phyloP scores from a whole-genome alignment of 2,329 filamentous ascomycete genomes.

The Neofusicoccum parvum region DNA sequence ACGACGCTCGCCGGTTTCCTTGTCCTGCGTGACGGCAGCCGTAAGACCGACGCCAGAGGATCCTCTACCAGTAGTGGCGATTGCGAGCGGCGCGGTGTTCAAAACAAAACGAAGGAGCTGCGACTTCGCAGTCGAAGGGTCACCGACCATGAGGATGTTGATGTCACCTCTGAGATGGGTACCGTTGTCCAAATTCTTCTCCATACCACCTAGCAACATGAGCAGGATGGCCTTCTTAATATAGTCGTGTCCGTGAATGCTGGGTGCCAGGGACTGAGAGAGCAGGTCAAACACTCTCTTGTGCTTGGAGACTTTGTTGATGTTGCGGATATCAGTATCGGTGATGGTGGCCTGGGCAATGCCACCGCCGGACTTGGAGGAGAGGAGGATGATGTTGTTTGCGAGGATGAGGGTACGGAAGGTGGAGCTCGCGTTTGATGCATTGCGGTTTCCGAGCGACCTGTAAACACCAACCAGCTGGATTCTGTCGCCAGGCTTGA shows the following conservation, averaged over 20 bases:
- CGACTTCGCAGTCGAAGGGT: constrained; percentile 98
- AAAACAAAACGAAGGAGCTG: constrained; percentile 94
- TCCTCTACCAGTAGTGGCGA: constrained; percentile 93
- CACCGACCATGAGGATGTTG: constrained; percentile 98
- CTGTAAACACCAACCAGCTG: constrained; percentile 96
- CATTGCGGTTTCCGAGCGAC: constrained; percentile 92
- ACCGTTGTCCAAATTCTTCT: constrained; percentile 98
- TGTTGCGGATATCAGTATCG: constrained; percentile 96
- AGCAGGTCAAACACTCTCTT: constrained; percentile 90
- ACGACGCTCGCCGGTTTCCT: constrained; percentile 92
- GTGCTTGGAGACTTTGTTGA: constrained; percentile 96
- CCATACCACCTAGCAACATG: constrained; percentile 92
- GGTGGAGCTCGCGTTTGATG: constrained; percentile 83
- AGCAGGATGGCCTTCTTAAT: constrained; percentile 97
- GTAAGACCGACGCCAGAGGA: constrained; percentile 98
- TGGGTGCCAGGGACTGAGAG: constrained; percentile 91
- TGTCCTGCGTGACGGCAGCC: constrained; percentile 92
- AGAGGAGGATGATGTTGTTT: constrained; percentile 92
- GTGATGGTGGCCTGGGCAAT: constrained; percentile 91
- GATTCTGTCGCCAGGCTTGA: constrained; percentile 94
- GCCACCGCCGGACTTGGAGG: constrained; percentile 93
- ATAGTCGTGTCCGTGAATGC: constrained; percentile 95
- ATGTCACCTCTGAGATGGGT: constrained; percentile 98
- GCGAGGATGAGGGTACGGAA: constrained; percentile 94
- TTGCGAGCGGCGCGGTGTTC: constrained; percentile 93